Evolutionary conservation across 2,329 filamentous ascomycete species (phyloP).

Genomic region (Arthrobotrys sinensis): DNA sequence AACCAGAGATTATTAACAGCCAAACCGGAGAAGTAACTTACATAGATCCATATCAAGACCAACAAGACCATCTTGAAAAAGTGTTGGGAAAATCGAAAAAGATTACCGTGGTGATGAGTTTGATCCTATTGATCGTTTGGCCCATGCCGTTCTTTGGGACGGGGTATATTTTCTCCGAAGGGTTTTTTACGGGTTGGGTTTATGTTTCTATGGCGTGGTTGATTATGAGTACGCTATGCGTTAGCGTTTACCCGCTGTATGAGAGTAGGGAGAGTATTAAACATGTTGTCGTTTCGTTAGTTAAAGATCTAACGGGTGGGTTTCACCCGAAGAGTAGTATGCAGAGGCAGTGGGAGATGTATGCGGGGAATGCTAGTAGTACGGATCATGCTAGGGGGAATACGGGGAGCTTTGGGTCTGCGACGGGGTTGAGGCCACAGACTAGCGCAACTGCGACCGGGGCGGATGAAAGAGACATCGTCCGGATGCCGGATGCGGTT

Average conservation of each 20-base stretch:
- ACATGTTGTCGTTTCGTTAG: constrained; percentile 76
- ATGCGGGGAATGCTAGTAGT: constrained; percentile 19
- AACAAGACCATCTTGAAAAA: constrained; percentile 63
- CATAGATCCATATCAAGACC: constrained; percentile 33
- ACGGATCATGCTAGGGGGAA: constrained; percentile 20
- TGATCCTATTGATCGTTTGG: constrained; percentile 85
- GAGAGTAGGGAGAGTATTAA: constrained; percentile 80
- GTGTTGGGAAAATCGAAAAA: constrained; percentile 69
- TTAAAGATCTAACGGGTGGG: constrained; percentile 72
- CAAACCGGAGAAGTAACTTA: constrained; percentile 62
- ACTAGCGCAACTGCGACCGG: constrained; percentile 5
- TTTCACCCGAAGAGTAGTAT: constrained; percentile 13
- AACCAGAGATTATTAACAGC: constrained; percentile 77
- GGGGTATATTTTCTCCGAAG: constrained; percentile 84
- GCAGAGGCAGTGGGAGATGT: constrained; percentile 32
- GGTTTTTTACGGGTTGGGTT: constrained; percentile 87
- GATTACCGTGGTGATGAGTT: constrained; percentile 76
- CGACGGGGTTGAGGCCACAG: constrained; percentile 21
- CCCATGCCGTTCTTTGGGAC: constrained; percentile 92
- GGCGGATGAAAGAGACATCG: not conserved
- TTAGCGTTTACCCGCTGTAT: constrained; percentile 85
- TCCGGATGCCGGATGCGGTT: constrained; percentile 5
- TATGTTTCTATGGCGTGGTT: constrained; percentile 84
- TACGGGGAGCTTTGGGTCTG: constrained; percentile 16
- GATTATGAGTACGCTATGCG: constrained; percentile 78